phyloP scores from a whole-genome alignment of 192 early-diverging fungal species.

The Podila horticola region DNA sequence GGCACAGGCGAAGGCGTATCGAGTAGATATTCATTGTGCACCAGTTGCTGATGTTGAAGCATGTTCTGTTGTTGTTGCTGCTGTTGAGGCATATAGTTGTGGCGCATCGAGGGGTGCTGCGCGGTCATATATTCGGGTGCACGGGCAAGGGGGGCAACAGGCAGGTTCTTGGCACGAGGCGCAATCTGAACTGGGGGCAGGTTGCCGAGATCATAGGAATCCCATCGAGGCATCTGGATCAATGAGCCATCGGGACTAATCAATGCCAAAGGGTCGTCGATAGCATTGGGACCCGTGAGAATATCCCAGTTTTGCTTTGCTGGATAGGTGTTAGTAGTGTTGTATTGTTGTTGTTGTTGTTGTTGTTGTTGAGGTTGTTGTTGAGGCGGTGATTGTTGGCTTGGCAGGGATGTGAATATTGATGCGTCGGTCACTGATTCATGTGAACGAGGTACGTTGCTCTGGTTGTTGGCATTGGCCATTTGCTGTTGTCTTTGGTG shows the following conservation, averaged over 20 bases:
- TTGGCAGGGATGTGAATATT: neutral
- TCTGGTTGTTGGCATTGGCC: slow-evolving; percentile 13
- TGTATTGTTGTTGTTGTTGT: slow-evolving; percentile 18
- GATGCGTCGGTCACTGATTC: neutral
- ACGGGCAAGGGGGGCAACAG: slow-evolving; percentile 19
- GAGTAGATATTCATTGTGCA: slow-evolving; percentile 28
- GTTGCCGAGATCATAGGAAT: slow-evolving; percentile 21
- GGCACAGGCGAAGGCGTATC: slow-evolving; percentile 45
- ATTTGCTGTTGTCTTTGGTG: slow-evolving; percentile 8
- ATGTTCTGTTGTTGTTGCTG: slow-evolving; percentile 19
- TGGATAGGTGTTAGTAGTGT: slow-evolving; percentile 5
- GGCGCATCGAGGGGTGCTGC: slow-evolving; percentile 3
- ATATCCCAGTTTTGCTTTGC: slow-evolving; percentile 20
- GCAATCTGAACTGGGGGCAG: slow-evolving; percentile 47
- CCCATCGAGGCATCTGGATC: slow-evolving; percentile 29
- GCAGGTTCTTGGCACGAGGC: slow-evolving; percentile 39
- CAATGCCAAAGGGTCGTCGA: slow-evolving; percentile 20
- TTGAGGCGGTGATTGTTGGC: slow-evolving; percentile 4
- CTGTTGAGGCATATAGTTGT: slow-evolving; percentile 19
- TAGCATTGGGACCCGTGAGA: neutral
- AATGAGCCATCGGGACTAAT: slow-evolving; percentile 35
- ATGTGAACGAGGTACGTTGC: slow-evolving; percentile 1
- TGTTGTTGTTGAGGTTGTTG: slow-evolving; percentile 15
- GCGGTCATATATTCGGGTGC: slow-evolving; percentile 6
- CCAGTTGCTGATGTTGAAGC: slow-evolving; percentile 15